Evolutionary conservation across 2,329 filamentous ascomycete species (phyloP).

Genomic region (Colletotrichum viniferum): DNA sequence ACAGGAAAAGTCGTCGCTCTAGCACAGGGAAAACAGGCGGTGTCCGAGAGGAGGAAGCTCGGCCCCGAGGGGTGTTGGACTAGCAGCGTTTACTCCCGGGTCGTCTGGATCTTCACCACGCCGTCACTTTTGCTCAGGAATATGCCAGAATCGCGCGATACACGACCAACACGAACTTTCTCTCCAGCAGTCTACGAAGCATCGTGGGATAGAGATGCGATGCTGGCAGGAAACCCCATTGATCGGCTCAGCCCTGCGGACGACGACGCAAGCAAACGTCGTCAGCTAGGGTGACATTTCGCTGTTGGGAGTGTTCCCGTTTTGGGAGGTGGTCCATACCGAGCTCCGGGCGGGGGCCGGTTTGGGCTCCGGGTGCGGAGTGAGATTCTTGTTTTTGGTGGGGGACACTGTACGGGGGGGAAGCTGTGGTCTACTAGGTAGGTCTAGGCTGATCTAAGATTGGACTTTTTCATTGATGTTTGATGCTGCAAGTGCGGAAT

Average conservation of each 20-base stretch:
- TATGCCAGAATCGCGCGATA: not conserved
- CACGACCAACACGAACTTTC: not conserved
- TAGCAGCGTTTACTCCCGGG: not conserved
- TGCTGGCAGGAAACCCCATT: not conserved
- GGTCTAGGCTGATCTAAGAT: not conserved
- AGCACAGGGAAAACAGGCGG: not conserved
- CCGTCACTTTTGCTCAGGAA: not conserved
- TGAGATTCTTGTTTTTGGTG: not conserved
- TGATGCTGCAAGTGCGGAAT: not conserved
- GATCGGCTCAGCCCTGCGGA: constrained; percentile 10
- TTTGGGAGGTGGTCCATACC: not conserved
- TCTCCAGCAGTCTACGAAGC: not conserved
- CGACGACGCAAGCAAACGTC: constrained; percentile 9
- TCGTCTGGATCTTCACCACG: not conserved
- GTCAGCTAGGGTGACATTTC: constrained; percentile 1
- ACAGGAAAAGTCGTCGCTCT: not conserved
- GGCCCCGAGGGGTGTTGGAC: not conserved
- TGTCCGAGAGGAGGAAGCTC: not conserved
- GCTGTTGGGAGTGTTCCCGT: not conserved
- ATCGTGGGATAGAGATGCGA: not conserved
- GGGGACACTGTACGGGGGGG: not conserved
- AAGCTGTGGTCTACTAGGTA: not conserved
- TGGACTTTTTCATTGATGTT: not conserved
- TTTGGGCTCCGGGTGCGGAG: not conserved
- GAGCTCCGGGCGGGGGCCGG: not conserved